These are phyloP conservation scores for Plenodomus biglobosus DNA, from an alignment of 2,329 filamentous ascomycete species.

Conservation along the genomic window DNA sequence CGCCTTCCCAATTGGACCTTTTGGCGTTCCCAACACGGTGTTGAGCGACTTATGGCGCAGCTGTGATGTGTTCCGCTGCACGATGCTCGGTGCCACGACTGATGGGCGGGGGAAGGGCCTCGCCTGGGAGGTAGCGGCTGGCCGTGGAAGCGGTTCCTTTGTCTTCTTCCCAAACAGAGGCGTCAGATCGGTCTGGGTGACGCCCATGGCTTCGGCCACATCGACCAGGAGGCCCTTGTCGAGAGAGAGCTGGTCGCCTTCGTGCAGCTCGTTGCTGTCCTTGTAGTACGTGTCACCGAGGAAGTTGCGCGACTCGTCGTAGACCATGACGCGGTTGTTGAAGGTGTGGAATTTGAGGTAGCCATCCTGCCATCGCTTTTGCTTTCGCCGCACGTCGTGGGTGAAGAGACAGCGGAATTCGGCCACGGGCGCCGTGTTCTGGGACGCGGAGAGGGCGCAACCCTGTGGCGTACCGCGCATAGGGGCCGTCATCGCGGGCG, in stretches of 20 bases:
- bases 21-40: slow-evolving; percentile 65
- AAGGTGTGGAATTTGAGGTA: slow-evolving; percentile 84
- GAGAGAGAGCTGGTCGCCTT: slow-evolving; percentile 79
- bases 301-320: slow-evolving; percentile 77
- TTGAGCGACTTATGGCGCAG: slow-evolving; percentile 61
- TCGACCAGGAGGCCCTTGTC: slow-evolving; percentile 79
- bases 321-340: slow-evolving; percentile 89
- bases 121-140: slow-evolving; percentile 17
- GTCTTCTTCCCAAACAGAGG: slow-evolving; percentile 70
- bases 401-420: slow-evolving; percentile 88
- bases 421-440: slow-evolving; percentile 72
- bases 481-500: slow-evolving; percentile 31
- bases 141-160: slow-evolving; percentile 42
- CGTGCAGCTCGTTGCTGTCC: slow-evolving; percentile 65
- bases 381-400: slow-evolving; percentile 79
- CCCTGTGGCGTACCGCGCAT: slow-evolving; percentile 19
- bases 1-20: slow-evolving; percentile 64
- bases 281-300: slow-evolving; percentile 85
- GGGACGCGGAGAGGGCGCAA: slow-evolving; percentile 42
- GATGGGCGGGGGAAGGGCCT: slow-evolving; percentile 24
- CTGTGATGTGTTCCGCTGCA: slow-evolving; percentile 37
- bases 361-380: slow-evolving; percentile 94
- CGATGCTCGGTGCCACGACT: slow-evolving; percentile 17
- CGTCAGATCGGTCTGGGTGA: slow-evolving; percentile 74
- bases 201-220: slow-evolving; percentile 73